Evolutionary conservation across 2,329 filamentous ascomycete species (phyloP).

Genomic region (Colletotrichum plurivorum): DNA sequence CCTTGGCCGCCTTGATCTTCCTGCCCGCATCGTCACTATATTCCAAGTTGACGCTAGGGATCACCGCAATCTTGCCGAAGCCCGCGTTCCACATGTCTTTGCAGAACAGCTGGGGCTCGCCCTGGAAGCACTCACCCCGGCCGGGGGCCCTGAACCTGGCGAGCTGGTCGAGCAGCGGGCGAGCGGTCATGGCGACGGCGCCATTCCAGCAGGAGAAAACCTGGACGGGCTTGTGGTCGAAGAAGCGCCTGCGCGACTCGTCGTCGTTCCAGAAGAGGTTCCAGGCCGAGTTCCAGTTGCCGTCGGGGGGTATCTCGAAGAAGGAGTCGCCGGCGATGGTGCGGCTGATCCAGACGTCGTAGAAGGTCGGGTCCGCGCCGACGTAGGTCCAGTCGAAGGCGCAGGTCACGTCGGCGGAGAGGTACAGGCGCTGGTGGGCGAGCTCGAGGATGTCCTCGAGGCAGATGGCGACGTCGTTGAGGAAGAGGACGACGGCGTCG

Average conservation of each 20-base stretch:
- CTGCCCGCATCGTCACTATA: conserved; percentile 62
- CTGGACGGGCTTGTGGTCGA: conserved; percentile 64
- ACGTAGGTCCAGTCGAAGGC: conserved; percentile 70
- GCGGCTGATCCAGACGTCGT: conserved; percentile 70
- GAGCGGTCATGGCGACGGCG: conserved; percentile 62
- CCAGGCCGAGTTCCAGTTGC: conserved; percentile 63
- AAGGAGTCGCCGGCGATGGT: conserved; percentile 67
- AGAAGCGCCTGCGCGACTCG: conserved; percentile 50
- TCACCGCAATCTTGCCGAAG: conserved; percentile 66
- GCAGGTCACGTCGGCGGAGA: conserved; percentile 70
- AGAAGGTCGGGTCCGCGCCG: conserved; percentile 61
- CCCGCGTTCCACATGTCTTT: conserved; percentile 69
- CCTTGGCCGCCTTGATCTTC: conserved; percentile 64
- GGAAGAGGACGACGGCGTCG: conserved; percentile 62
- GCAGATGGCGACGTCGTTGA: conserved; percentile 69
- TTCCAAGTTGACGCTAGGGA: conserved; percentile 69
- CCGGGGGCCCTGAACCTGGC: conserved; percentile 59
- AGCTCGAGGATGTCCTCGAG: conserved; percentile 65
- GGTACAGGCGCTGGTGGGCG: conserved; percentile 60
- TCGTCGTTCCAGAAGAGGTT: conserved; percentile 68
- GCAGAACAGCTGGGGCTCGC: conserved; percentile 69
- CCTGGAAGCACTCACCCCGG: conserved; percentile 64
- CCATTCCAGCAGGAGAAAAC: conserved; percentile 76
- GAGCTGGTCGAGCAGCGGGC: conserved; percentile 59
- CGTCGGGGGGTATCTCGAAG: conserved; percentile 65